A percentile compares a stretch with the other conserved stretches of the same genome.
Evolutionary conservation across 2,329 filamentous ascomycete genomes (phyloP).

Genomic region (Emydomyces testavorans): DNA sequence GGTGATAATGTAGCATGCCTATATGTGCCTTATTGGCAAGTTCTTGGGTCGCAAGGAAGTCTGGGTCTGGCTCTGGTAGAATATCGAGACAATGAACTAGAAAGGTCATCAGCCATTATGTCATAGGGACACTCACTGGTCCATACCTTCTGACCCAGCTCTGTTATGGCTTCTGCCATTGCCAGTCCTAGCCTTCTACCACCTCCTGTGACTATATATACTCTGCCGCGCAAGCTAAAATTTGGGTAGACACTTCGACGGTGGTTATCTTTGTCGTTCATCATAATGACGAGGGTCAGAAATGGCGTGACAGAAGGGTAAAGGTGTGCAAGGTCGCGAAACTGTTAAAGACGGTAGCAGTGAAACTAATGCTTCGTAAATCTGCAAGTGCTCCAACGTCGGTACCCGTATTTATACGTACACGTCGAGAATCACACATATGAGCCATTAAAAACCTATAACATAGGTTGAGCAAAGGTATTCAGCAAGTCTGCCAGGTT

Average conservation of each 20-base stretch:
- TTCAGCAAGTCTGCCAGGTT: not conserved
- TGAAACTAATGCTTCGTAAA: not conserved
- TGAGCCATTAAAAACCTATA: not conserved
- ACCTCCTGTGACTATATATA: constrained; percentile 36
- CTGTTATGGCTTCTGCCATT: constrained; percentile 38
- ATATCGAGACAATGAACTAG: constrained; percentile 41
- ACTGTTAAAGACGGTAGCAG: not conserved
- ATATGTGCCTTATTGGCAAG: constrained; percentile 24
- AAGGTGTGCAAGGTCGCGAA: not conserved
- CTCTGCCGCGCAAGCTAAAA: constrained; percentile 33
- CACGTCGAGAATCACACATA: not conserved
- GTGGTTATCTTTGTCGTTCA: not conserved
- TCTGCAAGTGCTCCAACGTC: not conserved
- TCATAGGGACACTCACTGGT: not conserved
- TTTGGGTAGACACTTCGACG: constrained; percentile 33
- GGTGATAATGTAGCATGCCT: constrained; percentile 36
- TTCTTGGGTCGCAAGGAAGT: constrained; percentile 31
- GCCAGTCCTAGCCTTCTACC: constrained; percentile 35
- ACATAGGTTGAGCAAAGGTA: constrained; percentile 6
- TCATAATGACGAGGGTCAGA: not conserved
- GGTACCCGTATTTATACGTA: not conserved
- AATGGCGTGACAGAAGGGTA: not conserved
- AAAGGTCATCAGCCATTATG: not conserved
- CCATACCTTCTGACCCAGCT: constrained; percentile 37
- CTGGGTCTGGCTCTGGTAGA: constrained; percentile 32